Base-by-base conservation (phyloP, 1,284 basidiomycete species). In the Malassezia brasiliensis region DNA sequence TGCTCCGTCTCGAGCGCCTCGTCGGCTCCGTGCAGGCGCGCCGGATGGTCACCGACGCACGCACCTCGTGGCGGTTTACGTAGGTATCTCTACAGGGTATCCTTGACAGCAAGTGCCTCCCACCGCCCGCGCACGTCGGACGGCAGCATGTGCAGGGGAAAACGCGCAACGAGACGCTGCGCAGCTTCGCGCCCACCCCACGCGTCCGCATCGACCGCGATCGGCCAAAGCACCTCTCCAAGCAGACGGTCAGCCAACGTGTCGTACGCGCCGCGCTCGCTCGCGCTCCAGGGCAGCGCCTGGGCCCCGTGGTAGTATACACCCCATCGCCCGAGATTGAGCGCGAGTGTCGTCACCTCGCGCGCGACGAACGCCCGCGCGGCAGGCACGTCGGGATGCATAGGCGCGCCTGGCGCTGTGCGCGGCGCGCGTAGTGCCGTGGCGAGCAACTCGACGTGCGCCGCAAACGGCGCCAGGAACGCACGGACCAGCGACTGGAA, bases 1-100 rank as follows among this genome's bases (percentile, higher is more conserved):
- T 83, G 78, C 81, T 96, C 72, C 79, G 81, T 67, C 68, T 98
- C 62, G 90, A 94, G 77, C 80, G 90, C 61, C 85, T 96, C 34
- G 80, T 81, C 0, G 81, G 81, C 0, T 47, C 39, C 12, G 17
- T 52, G 22, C 56, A 65, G 53, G 70, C 68, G 2, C 59, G 59
- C 36, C 46, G 52, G 22, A 71, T 73, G 68, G 61, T 71, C 22
- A 45, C 47, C 17, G 61, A 53, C 14, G 63, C 61, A 39, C 65
- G 60, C 47, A 49, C 60, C 7, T 56, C 51, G 17, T 72, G 66
- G 65, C 62, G 66, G 36, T 72, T 72, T 47, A 63, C 66, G 20
- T 72, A 53, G 47, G 48, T 47, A 47, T 47, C 30, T 12, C 12
- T 47, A 45, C 8, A 31, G 42, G 42, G 42, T 45, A 45, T 45